phyloP scores from a whole-genome alignment of 495 filamentous ascomycete species.

The Amphirosellinia nigrospora region DNA sequence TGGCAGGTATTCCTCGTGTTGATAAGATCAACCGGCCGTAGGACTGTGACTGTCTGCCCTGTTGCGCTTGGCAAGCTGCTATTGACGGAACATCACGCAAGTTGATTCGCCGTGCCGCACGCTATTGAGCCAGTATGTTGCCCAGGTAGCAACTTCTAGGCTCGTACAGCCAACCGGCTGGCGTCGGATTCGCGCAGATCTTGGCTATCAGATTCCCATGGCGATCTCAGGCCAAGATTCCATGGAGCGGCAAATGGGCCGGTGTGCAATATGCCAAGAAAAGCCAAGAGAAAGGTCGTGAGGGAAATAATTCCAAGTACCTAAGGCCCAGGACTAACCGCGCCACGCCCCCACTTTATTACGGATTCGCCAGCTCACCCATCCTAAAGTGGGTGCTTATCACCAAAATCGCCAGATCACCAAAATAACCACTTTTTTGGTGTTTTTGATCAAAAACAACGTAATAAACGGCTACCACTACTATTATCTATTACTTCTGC shows the following conservation, averaged over 20 bases:
- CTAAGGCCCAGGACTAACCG: too few species aligned
- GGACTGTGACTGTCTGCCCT: not conserved
- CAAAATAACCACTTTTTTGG: too few species aligned
- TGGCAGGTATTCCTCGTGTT: not conserved
- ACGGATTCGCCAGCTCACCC: too few species aligned
- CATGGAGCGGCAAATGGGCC: not conserved
- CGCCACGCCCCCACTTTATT: too few species aligned
- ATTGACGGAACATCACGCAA: not conserved
- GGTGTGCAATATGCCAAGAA: not conserved
- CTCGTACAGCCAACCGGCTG: not conserved
- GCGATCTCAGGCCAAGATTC: not conserved
- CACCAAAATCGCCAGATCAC: too few species aligned
- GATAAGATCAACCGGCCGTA: conserved; percentile 4
- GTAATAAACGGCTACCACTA: too few species aligned
- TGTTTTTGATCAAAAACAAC: too few species aligned
- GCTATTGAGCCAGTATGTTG: not conserved
- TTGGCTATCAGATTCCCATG: not conserved
- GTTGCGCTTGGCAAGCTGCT: conserved; percentile 4
- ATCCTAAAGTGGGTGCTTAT: too few species aligned
- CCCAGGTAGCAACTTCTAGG: not conserved
- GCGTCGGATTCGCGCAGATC: conserved; percentile 10
- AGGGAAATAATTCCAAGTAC: not conserved
- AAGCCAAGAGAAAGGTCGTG: not conserved
- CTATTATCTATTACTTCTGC: too few species aligned
- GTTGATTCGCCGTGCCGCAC: not conserved